Percentiles rank a stretch among this genome's conserved stretches.
Conservation (phyloP, 2,329 filamentous ascomycete species). For the Hymenotorrendiella dingleyae region DNA sequence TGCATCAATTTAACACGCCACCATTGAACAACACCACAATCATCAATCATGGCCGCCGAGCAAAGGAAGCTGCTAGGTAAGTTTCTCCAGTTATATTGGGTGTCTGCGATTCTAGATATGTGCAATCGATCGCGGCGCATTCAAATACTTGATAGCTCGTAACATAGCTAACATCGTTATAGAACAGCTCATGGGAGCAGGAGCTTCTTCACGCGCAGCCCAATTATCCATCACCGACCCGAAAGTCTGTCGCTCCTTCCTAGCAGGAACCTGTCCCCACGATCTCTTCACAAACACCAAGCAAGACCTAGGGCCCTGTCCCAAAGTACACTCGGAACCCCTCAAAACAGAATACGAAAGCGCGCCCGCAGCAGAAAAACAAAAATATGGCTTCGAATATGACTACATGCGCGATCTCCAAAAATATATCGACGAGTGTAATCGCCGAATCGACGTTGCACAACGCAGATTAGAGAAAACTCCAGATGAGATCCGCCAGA, state of each 20-base stretch:
- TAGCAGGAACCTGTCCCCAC: constrained; percentile 91
- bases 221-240: constrained; percentile 85
- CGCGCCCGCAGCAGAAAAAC: constrained; percentile 62
- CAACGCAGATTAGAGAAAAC: constrained; percentile 94
- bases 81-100: constrained; percentile 17
- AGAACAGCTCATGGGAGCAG: constrained; percentile 90
- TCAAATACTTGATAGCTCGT: background rate
- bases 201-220: constrained; percentile 65
- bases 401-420: constrained; percentile 96
- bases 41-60: constrained; percentile 76
- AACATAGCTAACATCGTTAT: constrained; percentile 9
- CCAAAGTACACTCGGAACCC: constrained; percentile 80
- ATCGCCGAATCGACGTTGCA: constrained; percentile 83
- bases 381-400: constrained; percentile 77
- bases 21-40: constrained; percentile 2
- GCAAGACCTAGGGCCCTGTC: constrained; percentile 87
- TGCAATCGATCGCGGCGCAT: background rate
- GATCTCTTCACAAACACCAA: constrained; percentile 99
- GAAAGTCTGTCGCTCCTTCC: constrained; percentile 91
- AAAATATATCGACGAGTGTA: constrained; percentile 96
- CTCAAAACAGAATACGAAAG: constrained; percentile 85
- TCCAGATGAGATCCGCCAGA: constrained; percentile 93
- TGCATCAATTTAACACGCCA: constrained; percentile 7
- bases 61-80: constrained; percentile 88
- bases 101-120: background rate